Evolutionary conservation across 306 rosid species (phyloP).

Genomic region (Inga leiocalycina): DNA sequence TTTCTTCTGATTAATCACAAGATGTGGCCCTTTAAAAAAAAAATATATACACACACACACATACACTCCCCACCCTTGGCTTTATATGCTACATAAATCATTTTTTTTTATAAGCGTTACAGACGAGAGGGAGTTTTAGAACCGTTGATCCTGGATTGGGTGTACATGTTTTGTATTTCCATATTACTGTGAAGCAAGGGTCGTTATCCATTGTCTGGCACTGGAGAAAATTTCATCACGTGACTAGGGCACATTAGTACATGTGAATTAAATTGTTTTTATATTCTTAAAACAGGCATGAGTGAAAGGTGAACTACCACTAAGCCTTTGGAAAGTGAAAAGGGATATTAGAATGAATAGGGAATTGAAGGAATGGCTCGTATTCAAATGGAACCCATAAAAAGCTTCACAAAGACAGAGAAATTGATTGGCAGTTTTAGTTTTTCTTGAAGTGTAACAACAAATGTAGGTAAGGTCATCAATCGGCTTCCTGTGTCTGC

Average conservation of each 20-base stretch:
- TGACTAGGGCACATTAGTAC: slow-evolving; percentile 22
- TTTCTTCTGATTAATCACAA: slow-evolving; percentile 34
- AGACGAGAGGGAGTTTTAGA: not conserved
- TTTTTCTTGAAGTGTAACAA: not conserved
- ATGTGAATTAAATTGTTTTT: not conserved
- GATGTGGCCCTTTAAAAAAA: slow-evolving; percentile 17
- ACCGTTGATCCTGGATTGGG: not conserved
- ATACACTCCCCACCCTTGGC: not conserved
- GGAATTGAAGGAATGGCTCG: not conserved
- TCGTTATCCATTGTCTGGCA: slow-evolving; percentile 1
- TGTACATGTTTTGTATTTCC: not conserved
- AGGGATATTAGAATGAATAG: not conserved
- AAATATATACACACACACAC: not conserved
- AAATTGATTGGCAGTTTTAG: slow-evolving; percentile 3
- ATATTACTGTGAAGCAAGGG: not conserved
- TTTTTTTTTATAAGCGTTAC: not conserved
- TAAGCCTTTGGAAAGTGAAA: slow-evolving; percentile 23
- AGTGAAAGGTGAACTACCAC: slow-evolving; percentile 20
- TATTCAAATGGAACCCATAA: slow-evolving; percentile 19
- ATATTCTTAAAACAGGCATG: not conserved
- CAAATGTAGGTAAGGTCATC: slow-evolving; percentile 17
- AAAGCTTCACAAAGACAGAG: slow-evolving; percentile 11
- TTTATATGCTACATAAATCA: not conserved
- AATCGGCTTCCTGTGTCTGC: slow-evolving; percentile 7
- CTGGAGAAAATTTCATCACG: slow-evolving; percentile 15